Base-by-base conservation (phyloP, 2,329 filamentous ascomycete species). In the Colletotrichum orbiculare region DNA sequence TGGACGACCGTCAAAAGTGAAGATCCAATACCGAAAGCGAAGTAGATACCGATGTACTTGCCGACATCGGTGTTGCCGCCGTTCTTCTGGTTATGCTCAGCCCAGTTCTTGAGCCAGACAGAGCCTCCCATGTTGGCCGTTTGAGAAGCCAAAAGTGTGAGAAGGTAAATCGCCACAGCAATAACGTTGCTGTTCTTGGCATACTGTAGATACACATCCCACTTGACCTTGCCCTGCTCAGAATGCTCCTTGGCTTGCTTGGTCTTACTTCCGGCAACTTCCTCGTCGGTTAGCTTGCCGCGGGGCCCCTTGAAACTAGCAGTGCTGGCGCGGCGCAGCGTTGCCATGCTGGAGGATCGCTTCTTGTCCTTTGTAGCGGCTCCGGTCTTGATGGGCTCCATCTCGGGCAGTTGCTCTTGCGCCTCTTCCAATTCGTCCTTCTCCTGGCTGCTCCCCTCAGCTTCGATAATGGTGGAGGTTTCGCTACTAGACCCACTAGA, bases 211-310 rank as follows among this genome's bases (percentile, higher is more conserved):
- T 99, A 99, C 35, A 99, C 95, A 69, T 89, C 87, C 94, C 96
- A 98, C 78, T 97, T 98, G 71, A 99, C 96, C 76, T 98, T 97
- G 73, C 96, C 96, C 79, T 99, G 94, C 77, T 99, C 94, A 2
- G 88, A 86, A 70, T 91, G 91, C 77, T 99, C 96, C 78, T 97
- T 96, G 61, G 84, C 85, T 77, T 97, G 94, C 74, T 90, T 93
- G 48, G 91, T 94, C 79, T 93, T 95, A 72, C 90, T 82, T 50
- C 82, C 85, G 3, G 87, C 87, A 56, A 92, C 89, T 78, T 95
- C 93, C 72, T 98, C 94, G 71, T 98, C 95, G 0, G 84, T 87
- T 38, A 95, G 78, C 77, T 96, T 97, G 70, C 94, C 93, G 67
- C 93, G 88, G 25, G 93, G 91, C 1, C 94, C 94, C 65, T 85